A percentile compares a stretch with the other conserved stretches of the same genome.
Evolutionary conservation across 148 eudicot genomes (phyloP).

Genomic region (Selenicereus undatus): DNA sequence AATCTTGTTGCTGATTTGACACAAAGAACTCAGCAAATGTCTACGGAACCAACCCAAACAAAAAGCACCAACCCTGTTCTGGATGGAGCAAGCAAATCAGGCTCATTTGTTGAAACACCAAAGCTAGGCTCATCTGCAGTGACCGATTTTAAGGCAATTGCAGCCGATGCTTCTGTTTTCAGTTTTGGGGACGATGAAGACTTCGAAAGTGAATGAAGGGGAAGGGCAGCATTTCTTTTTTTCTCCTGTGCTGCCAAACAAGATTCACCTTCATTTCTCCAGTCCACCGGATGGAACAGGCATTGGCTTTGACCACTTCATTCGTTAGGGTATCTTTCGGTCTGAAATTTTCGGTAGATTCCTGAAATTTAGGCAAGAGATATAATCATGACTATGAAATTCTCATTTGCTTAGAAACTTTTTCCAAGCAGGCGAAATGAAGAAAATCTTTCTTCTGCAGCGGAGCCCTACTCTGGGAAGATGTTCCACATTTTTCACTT

Average conservation of each 20-base stretch:
- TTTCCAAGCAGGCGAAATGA: not conserved
- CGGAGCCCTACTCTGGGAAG: not conserved
- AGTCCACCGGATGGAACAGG: not conserved
- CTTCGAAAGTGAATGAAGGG: constrained; percentile 62
- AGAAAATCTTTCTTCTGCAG: not conserved
- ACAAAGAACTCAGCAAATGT: constrained; percentile 45
- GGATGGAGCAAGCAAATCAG: constrained; percentile 20
- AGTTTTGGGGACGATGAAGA: constrained; percentile 93
- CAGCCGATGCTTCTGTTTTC: constrained; percentile 98
- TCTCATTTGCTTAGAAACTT: not conserved
- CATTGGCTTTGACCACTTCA: not conserved
- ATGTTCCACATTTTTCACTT: not conserved
- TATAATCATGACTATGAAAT: not conserved
- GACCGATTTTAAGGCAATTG: constrained; percentile 84
- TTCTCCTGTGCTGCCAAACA: no score
- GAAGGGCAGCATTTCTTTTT: not conserved
- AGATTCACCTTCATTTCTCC: not conserved
- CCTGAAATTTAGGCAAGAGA: not conserved
- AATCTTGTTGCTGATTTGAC: constrained; percentile 31
- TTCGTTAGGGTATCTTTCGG: not conserved
- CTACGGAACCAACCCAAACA: constrained; percentile 35
- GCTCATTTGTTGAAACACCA: constrained; percentile 29
- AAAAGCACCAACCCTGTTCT: constrained; percentile 17
- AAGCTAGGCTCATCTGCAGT: constrained; percentile 36
- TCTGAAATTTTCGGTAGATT: not conserved